phyloP scores from a whole-genome alignment of 2,329 filamentous ascomycete genomes.

The Orbilia javanica region DNA sequence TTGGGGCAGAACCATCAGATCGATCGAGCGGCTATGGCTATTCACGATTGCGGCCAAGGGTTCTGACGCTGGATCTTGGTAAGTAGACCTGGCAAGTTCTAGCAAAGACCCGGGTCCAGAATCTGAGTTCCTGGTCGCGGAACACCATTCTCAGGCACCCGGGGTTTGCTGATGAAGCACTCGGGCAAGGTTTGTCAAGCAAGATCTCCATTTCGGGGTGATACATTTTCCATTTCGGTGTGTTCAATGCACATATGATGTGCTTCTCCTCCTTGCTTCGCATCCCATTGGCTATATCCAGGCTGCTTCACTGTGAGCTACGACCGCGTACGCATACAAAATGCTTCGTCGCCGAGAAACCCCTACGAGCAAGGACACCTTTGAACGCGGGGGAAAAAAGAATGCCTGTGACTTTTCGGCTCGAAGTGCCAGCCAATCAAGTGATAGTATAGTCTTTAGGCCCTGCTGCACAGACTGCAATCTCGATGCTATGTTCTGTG shows the following conservation, averaged over 20 bases:
- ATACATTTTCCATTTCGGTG: neutral
- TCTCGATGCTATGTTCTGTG: neutral
- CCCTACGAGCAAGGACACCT: neutral
- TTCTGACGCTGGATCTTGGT: slow-evolving; percentile 2
- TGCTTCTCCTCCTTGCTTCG: slow-evolving; percentile 1
- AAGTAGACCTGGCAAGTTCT: neutral
- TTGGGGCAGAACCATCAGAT: neutral
- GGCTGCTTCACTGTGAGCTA: neutral
- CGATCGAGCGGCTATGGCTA: slow-evolving; percentile 24
- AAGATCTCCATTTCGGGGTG: slow-evolving; percentile 3
- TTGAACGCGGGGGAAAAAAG: neutral
- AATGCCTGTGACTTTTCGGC: slow-evolving; percentile 13
- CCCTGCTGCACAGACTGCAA: slow-evolving; percentile 11
- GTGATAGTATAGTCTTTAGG: neutral
- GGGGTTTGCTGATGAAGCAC: slow-evolving; percentile 10
- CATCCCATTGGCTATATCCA: neutral
- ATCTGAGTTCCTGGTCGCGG: neutral
- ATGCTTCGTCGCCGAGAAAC: neutral
- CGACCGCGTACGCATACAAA: no score
- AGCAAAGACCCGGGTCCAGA: slow-evolving; percentile 9
- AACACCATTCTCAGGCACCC: slow-evolving; percentile 12
- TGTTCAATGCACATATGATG: slow-evolving; percentile 2
- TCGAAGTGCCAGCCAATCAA: neutral
- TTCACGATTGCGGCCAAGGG: slow-evolving; percentile 6
- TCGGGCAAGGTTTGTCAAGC: slow-evolving; percentile 9